A percentile compares a stretch with the other conserved stretches of the same genome.
These are phyloP conservation scores for Pichia phayaonensis DNA, from an alignment of 805 yeast genomes.

Conservation along the genomic window DNA sequence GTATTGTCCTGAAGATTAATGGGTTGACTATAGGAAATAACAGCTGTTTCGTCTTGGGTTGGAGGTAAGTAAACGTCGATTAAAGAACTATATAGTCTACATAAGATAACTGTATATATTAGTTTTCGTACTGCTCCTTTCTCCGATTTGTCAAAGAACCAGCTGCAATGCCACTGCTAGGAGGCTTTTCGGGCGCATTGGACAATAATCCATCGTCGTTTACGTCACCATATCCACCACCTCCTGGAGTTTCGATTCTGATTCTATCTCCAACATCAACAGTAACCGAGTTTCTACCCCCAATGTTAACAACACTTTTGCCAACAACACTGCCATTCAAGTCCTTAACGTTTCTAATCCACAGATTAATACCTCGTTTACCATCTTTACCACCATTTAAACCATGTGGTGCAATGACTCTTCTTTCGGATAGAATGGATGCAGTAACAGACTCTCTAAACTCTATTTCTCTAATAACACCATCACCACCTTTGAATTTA, in stretches of 20 bases:
- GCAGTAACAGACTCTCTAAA: slow-evolving; percentile 65
- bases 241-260: slow-evolving; percentile 72
- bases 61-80: too few relatives aligned
- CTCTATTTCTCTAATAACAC: slow-evolving; percentile 79
- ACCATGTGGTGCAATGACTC: slow-evolving; percentile 83
- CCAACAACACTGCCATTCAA: slow-evolving; percentile 28
- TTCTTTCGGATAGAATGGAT: slow-evolving; percentile 78
- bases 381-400: slow-evolving; percentile 78
- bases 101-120: too few relatives aligned
- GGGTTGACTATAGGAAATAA: too few relatives aligned
- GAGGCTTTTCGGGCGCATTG: slow-evolving; percentile 1
- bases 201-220: slow-evolving; percentile 7
- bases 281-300: slow-evolving; percentile 62
- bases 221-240: slow-evolving; percentile 66
- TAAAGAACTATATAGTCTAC: too few relatives aligned
- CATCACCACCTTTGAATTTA: slow-evolving; percentile 68
- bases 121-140: not conserved
- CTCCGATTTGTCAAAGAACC: not conserved
- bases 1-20: too few relatives aligned
- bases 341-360: slow-evolving; percentile 25
- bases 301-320: slow-evolving; percentile 41
- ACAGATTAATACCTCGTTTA: slow-evolving; percentile 33
- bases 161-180: not conserved
- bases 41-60: too few relatives aligned
- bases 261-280: slow-evolving; percentile 60